phyloP scores from a whole-genome alignment of 179 eudicot species.

The Gypsophila paniculata region DNA sequence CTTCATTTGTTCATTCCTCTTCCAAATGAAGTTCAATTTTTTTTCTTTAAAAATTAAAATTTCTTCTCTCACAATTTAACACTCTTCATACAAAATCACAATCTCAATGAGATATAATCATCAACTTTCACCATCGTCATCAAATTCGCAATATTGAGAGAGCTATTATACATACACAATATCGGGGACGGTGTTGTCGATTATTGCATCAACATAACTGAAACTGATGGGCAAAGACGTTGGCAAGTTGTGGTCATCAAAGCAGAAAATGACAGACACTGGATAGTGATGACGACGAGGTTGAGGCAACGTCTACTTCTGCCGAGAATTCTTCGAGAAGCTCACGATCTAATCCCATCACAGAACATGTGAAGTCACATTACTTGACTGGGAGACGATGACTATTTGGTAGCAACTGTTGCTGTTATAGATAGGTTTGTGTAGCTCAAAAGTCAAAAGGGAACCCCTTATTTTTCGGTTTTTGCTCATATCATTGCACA shows the following conservation, averaged over 20 bases:
- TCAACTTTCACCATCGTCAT: too few relatives aligned
- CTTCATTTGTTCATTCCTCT: too few relatives aligned
- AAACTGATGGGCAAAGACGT: slow-evolving; percentile 70
- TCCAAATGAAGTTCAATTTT: too few relatives aligned
- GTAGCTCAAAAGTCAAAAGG: slow-evolving; percentile 19
- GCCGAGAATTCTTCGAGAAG: slow-evolving; percentile 39
- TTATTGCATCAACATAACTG: too few relatives aligned
- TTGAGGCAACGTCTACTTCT: slow-evolving; percentile 24
- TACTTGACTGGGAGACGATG: slow-evolving; percentile 51
- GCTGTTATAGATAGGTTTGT: slow-evolving; percentile 8
- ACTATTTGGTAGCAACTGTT: neutral
- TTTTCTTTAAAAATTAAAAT: too few relatives aligned
- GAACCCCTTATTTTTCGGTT: neutral
- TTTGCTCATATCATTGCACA: slow-evolving; percentile 9
- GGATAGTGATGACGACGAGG: slow-evolving; percentile 67
- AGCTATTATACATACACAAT: too few relatives aligned
- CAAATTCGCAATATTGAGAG: too few relatives aligned
- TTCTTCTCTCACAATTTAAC: too few relatives aligned
- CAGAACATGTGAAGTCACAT: slow-evolving; percentile 38
- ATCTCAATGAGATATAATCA: too few relatives aligned
- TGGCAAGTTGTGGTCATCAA: slow-evolving; percentile 43
- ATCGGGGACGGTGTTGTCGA: too few relatives aligned
- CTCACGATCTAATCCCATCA: slow-evolving; percentile 24
- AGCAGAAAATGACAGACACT: slow-evolving; percentile 39
- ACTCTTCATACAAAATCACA: too few relatives aligned